Percentiles rank a stretch among this genome's conserved stretches.
phyloP scores from a whole-genome alignment of 208 protist genomes.

The Trypanosoma brucei region DNA sequence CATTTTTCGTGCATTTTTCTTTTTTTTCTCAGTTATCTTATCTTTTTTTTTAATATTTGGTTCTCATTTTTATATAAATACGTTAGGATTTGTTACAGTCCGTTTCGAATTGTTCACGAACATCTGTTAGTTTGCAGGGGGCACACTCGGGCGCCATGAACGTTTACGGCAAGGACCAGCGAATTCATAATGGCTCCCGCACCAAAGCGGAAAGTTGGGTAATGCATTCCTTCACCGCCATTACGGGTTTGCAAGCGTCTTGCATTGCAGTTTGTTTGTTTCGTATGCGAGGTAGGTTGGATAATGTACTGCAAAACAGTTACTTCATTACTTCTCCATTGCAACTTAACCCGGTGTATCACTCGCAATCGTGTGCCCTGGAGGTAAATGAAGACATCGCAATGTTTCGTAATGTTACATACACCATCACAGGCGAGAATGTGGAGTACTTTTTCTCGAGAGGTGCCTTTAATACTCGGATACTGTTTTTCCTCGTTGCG shows the following conservation, averaged over 20 bases:
- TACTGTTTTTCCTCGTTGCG: conserved; percentile 48
- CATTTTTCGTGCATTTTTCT: too few relatives aligned
- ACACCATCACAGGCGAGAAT: conserved; percentile 39
- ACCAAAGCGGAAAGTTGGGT: conserved; percentile 65
- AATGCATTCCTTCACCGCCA: conserved; percentile 47
- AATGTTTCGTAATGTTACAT: conserved; percentile 59
- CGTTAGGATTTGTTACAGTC: too few relatives aligned
- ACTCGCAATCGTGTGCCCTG: conserved; percentile 28
- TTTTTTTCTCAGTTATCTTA: too few relatives aligned
- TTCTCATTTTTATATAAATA: too few relatives aligned
- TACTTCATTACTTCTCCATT: conserved; percentile 45
- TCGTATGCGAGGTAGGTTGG: conserved; percentile 27
- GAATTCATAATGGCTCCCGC: conserved; percentile 63
- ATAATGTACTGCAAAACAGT: conserved; percentile 56
- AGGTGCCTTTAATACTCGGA: conserved; percentile 58
- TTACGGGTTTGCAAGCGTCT: conserved; percentile 54
- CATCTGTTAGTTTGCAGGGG: too few relatives aligned
- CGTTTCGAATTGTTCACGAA: too few relatives aligned
- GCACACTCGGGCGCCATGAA: conserved; percentile 36
- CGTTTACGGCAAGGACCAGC: conserved; percentile 82
- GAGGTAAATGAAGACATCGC: conserved; percentile 28
- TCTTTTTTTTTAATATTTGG: too few relatives aligned
- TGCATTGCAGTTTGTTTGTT: conserved; percentile 62
- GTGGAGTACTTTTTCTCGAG: conserved; percentile 71
- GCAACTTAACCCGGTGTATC: conserved; percentile 31